Evolutionary conservation across 441 rosid species (phyloP).

Genomic region (Geranium incanum): DNA sequence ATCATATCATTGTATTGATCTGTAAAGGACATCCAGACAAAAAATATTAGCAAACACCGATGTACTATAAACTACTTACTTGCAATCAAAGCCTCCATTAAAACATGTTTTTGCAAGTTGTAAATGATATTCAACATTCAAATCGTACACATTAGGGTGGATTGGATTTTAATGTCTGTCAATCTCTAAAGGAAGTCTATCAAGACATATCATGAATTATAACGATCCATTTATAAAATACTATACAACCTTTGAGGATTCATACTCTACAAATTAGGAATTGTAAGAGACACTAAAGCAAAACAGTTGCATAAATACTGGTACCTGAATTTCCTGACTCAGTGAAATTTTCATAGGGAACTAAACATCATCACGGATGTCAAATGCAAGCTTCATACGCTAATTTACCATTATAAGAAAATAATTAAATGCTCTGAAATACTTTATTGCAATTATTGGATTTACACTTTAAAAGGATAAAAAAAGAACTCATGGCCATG

Average conservation of each 20-base stretch:
- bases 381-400: neutral
- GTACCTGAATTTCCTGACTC: too few species aligned
- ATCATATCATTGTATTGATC: slow-evolving; percentile 79
- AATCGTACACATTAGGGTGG: neutral
- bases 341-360: neutral
- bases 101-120: slow-evolving; percentile 3
- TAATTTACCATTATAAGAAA: neutral
- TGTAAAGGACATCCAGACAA: slow-evolving; percentile 30
- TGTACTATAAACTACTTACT: neutral
- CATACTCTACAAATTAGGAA: neutral
- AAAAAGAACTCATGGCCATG: neutral
- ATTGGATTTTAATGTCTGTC: neutral
- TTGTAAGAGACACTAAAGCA: too few species aligned
- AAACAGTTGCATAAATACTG: too few species aligned
- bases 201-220: neutral
- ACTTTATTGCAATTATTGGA: neutral
- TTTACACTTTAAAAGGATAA: neutral
- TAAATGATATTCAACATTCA: neutral
- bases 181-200: neutral
- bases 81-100: neutral
- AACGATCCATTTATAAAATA: neutral
- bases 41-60: slow-evolving; percentile 14
- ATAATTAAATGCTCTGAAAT: neutral
- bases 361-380: neutral
- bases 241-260: neutral